Evolutionary conservation across 176 grass and related monocot genomes (phyloP), one percentile per base, ranked within the genome.

Genomic region (Lolium rigidum): DNA sequence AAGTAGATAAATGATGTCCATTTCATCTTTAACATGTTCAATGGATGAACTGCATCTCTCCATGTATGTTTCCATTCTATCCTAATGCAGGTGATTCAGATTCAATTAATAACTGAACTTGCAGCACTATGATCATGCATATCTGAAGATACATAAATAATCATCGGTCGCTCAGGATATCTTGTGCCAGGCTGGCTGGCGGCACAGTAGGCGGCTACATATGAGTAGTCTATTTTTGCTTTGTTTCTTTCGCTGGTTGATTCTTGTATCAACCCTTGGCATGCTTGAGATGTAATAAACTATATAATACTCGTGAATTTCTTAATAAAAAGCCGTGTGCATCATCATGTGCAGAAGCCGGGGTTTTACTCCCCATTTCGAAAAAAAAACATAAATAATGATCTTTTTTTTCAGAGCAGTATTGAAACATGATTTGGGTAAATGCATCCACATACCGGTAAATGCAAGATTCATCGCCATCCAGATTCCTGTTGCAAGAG

Each of bases 401-500:
- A n/a, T n/a, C n/a, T n/a, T n/a, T n/a, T 28, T 28, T 38, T 54
- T 84, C 38, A 48, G 6, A 68, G 41, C 69, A 12, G 24, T 5
- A 64, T 15, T 25, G 74, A 20, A 35, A 87, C 24, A 41, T 37
- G 17, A 47, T 21, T 25, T 28, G 18, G 74, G 14, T 31, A 2
- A 50, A 48, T 13, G 58, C 38, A 83, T 60, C 22, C 38, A 76
- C 86, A 50, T 87, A 95, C 97, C 94, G 84, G 60, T 87, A 91
- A 46, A 99, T 66, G 80, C 80, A 91, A 17, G 89, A 41, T 69
- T 90, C 83, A 24, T 83, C 90, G 79, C 83, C 88, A 78, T 88
- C 90, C 24, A 90, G 82, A 69, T 93, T 90, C 90, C 92, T 94
- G n/a, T 85, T 86, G 86, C 94, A 95, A 85, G 65, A 64, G 5